Percentiles rank a stretch among this genome's conserved stretches.
Evolutionary conservation across 495 filamentous ascomycete genomes (phyloP).

Genomic region (Daldinia caldariorum): DNA sequence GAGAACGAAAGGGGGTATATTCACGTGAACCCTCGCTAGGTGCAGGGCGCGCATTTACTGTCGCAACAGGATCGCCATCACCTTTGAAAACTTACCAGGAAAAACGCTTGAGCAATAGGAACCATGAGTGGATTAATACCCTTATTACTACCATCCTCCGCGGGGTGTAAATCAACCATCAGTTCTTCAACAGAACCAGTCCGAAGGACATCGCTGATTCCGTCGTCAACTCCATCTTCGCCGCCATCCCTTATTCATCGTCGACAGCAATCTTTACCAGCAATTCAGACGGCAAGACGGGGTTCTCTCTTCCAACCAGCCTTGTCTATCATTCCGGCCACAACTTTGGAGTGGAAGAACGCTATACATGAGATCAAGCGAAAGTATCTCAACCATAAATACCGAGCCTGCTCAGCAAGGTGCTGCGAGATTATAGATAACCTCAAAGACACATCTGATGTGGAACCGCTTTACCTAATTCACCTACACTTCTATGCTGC

Average conservation of each 20-base stretch:
- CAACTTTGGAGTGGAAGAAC: slow-evolving; percentile 54
- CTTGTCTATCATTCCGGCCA: slow-evolving; percentile 30
- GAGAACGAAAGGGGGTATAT: slow-evolving; percentile 26
- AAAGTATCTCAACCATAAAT: slow-evolving; percentile 55
- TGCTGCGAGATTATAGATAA: slow-evolving; percentile 59
- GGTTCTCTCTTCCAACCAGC: slow-evolving; percentile 19
- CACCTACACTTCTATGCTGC: slow-evolving; percentile 66
- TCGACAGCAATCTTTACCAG: slow-evolving; percentile 43
- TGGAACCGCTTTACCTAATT: slow-evolving; percentile 61
- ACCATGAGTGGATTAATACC: slow-evolving; percentile 43
- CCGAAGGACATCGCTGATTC: slow-evolving; percentile 23
- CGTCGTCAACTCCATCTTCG: slow-evolving; percentile 1
- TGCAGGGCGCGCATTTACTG: neutral
- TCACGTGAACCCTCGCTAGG: slow-evolving; percentile 10
- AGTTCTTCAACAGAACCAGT: slow-evolving; percentile 15
- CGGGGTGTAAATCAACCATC: slow-evolving; percentile 17
- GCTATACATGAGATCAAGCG: slow-evolving; percentile 58
- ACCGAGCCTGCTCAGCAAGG: slow-evolving; percentile 57
- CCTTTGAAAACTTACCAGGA: no score
- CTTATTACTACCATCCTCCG: slow-evolving; percentile 35
- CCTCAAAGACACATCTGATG: slow-evolving; percentile 51
- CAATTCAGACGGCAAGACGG: slow-evolving; percentile 19
- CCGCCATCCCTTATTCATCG: slow-evolving; percentile 24
- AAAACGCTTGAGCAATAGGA: slow-evolving; percentile 8
- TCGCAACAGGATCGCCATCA: neutral